Conservation (phyloP, 73 alveolate species). For the Blepharisma stoltei region DNA sequence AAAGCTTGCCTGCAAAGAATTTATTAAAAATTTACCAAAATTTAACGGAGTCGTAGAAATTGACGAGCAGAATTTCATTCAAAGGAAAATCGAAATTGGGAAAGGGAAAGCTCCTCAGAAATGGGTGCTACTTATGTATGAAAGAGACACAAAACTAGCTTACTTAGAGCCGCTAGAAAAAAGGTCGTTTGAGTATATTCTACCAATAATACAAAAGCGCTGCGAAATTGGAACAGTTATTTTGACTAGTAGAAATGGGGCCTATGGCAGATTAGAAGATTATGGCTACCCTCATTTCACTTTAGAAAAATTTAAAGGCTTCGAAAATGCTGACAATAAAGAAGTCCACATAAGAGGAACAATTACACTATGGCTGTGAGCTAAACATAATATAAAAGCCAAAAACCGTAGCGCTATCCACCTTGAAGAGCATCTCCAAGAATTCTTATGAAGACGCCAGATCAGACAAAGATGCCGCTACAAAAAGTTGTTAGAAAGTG, state of each 20-base stretch:
- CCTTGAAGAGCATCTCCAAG: constrained; percentile 7
- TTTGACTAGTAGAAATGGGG: background rate
- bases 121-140: constrained; percentile 31
- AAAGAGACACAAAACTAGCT: constrained; percentile 7
- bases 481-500: too few relatives aligned
- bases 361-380: constrained; percentile 1
- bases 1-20: background rate
- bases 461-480: background rate
- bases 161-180: constrained; percentile 3
- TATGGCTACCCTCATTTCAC: constrained; percentile 30
- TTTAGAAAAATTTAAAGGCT: background rate
- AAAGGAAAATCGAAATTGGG: constrained; percentile 29
- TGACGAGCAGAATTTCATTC: constrained; percentile 14
- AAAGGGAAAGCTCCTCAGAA: constrained; percentile 7
- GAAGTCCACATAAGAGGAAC: background rate
- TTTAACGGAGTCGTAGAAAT: constrained; percentile 28
- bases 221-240: constrained; percentile 33
- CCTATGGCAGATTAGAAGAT: constrained; percentile 18
- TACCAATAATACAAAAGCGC: constrained; percentile 11
- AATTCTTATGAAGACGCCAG: constrained; percentile 1
- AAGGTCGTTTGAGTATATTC: background rate
- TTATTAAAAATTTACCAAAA: constrained; percentile 5
- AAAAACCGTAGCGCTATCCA: background rate
- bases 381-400: background rate
- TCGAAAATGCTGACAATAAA: background rate